Evolutionary conservation across 2,329 filamentous ascomycete species (phyloP).

Genomic region (Aspergillus sp.): DNA sequence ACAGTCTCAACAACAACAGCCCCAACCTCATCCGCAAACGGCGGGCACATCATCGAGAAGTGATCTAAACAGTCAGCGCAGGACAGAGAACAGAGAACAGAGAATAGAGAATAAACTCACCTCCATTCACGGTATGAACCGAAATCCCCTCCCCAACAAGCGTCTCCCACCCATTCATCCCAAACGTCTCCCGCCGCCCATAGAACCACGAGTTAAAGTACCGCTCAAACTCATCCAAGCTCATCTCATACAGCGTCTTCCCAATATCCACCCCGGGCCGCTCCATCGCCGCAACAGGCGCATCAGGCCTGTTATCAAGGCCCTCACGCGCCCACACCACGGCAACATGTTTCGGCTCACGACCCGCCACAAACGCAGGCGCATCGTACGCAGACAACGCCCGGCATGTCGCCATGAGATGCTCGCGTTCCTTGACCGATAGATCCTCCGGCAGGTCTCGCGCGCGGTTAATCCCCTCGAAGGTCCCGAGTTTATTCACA

Average conservation of each 20-base stretch:
- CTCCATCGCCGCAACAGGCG: neutral
- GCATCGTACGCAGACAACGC: neutral
- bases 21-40: neutral
- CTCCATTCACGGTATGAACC: constrained; percentile 3
- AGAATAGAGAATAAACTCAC: neutral
- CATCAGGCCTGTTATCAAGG: neutral
- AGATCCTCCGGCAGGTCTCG: neutral
- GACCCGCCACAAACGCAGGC: neutral
- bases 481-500: constrained; percentile 1
- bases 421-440: neutral
- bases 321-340: neutral
- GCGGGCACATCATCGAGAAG: constrained; percentile 4
- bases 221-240: neutral
- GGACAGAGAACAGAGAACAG: no score
- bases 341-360: neutral
- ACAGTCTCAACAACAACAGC: neutral
- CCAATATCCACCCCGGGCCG: neutral
- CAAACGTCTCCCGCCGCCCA: constrained; percentile 1
- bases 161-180: constrained; percentile 9
- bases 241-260: constrained; percentile 1
- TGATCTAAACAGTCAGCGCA: neutral
- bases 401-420: neutral
- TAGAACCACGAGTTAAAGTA: constrained; percentile 9
- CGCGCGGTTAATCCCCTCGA: constrained; percentile 3
- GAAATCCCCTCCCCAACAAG: neutral